A percentile compares a stretch with the other conserved stretches of the same genome.
Evolutionary conservation across 371 early-diverging fungal species (phyloP).

Genomic region (Lichtheimia ramosa): DNA sequence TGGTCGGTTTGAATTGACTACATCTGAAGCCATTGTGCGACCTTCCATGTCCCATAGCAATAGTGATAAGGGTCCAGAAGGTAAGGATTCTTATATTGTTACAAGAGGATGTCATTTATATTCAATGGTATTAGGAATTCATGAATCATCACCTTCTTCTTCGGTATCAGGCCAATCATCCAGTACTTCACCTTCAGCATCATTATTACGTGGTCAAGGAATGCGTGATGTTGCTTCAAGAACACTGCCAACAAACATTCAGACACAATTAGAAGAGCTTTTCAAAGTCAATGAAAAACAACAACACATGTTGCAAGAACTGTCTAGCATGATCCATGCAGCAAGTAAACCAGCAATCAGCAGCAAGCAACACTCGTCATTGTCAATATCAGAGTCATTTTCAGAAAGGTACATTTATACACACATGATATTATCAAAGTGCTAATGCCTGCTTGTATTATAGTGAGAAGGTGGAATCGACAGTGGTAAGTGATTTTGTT

Average conservation of each 20-base stretch:
- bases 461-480: too few relatives aligned
- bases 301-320: conserved; percentile 24
- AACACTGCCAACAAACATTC: conserved; percentile 8
- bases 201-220: conserved; percentile 27
- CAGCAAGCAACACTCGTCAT: too few relatives aligned
- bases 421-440: too few relatives aligned
- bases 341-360: background rate
- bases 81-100: background rate
- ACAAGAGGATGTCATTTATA: too few relatives aligned
- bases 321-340: conserved; percentile 7
- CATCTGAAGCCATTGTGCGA: conserved; percentile 2
- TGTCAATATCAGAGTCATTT: background rate
- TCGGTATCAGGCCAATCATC: conserved; percentile 3
- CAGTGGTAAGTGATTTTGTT: too few relatives aligned
- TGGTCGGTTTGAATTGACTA: conserved; percentile 5
- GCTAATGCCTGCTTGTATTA: too few relatives aligned
- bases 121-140: background rate
- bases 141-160: conserved; percentile 3
- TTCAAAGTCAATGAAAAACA: conserved; percentile 32
- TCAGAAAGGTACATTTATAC: background rate
- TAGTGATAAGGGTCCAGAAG: background rate
- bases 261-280: conserved; percentile 31
- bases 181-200: conserved; percentile 17
- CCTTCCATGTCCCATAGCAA: background rate
- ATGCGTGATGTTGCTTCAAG: conserved; percentile 2